phyloP scores from a whole-genome alignment of 129 eudicot genomes.

The Logfia minima region DNA sequence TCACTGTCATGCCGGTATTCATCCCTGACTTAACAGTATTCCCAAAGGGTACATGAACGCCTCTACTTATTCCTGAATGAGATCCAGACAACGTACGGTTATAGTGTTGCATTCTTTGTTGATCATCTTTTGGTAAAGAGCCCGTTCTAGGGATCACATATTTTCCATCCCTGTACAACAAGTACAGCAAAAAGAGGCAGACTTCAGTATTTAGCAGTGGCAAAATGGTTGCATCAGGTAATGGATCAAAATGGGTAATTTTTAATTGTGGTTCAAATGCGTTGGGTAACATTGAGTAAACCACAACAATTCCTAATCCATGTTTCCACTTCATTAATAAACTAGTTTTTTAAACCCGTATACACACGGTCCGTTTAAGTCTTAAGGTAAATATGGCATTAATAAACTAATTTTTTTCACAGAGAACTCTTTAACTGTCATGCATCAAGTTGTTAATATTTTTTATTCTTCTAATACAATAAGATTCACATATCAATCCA shows the following conservation, averaged over 20 bases:
- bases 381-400: too few species aligned
- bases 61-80: conserved; percentile 52
- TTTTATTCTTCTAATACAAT: too few species aligned
- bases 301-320: neutral
- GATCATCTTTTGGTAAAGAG: conserved; percentile 64
- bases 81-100: conserved; percentile 60
- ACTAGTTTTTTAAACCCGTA: too few species aligned
- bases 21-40: conserved; percentile 39
- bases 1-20: conserved; percentile 50
- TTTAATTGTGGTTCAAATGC: neutral
- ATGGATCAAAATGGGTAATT: neutral
- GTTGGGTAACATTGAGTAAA: neutral
- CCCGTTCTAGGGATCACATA: conserved; percentile 55
- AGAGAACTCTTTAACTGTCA: too few species aligned
- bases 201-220: neutral
- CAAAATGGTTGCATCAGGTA: neutral
- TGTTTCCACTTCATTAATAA: too few species aligned
- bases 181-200: neutral
- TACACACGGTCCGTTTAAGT: too few species aligned
- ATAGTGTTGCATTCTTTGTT: conserved; percentile 68
- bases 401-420: too few species aligned
- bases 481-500: too few species aligned
- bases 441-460: too few species aligned
- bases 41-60: conserved; percentile 56
- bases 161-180: conserved; percentile 54